Percentiles rank a stretch among this genome's conserved stretches.
Evolutionary conservation across 2,329 filamentous ascomycete genomes (phyloP).

Genomic region (Xylaria sp.): DNA sequence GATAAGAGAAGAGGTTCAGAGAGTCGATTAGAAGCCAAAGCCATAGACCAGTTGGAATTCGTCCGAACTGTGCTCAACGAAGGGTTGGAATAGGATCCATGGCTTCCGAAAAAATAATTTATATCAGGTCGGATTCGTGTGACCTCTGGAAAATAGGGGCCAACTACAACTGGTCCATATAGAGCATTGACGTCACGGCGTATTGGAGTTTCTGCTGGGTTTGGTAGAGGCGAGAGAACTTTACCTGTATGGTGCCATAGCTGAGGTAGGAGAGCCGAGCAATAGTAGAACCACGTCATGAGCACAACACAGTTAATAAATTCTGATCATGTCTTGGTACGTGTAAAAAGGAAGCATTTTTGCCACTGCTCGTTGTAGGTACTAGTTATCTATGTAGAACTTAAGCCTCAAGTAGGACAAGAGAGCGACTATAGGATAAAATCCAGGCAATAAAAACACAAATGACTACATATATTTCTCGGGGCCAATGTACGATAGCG

Average conservation of each 20-base stretch:
- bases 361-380: neutral
- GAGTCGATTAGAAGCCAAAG: conserved; percentile 78
- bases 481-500: neutral
- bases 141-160: neutral
- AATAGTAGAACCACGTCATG: conserved; percentile 2
- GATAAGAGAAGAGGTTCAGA: conserved; percentile 59
- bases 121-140: neutral
- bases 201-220: conserved; percentile 31
- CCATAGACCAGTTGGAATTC: conserved; percentile 74
- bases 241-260: conserved; percentile 13
- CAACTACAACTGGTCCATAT: neutral
- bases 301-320: neutral
- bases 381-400: neutral
- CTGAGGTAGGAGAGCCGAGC: neutral
- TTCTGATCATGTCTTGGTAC: neutral
- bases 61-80: conserved; percentile 66
- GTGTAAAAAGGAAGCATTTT: neutral
- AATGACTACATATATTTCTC: neutral
- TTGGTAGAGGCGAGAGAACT: conserved; percentile 6
- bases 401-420: neutral
- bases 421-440: neutral
- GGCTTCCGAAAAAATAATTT: neutral
- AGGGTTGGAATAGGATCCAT: conserved; percentile 54
- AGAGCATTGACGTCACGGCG: conserved; percentile 32
- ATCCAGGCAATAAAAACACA: neutral